phyloP scores from a whole-genome alignment of 139 green algal genomes.

The Marvania coccoides region DNA sequence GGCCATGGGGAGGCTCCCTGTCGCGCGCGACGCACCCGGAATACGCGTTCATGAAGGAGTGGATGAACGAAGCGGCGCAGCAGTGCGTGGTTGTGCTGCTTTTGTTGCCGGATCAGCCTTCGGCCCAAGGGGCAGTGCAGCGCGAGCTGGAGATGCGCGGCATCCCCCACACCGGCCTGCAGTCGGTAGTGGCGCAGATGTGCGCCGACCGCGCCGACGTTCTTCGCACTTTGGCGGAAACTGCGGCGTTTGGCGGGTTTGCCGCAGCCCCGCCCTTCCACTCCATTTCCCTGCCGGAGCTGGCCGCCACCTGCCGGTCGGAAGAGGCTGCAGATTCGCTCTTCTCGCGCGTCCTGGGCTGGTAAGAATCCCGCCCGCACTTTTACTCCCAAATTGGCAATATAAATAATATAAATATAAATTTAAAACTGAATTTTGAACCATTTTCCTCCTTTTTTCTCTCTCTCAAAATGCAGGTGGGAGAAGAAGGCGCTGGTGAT shows the following conservation, averaged over 20 bases:
- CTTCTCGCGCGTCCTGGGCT: slow-evolving; percentile 11
- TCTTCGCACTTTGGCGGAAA: neutral
- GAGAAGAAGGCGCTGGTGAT: neutral
- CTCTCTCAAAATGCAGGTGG: no score
- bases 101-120: neutral
- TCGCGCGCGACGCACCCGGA: neutral
- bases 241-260: neutral
- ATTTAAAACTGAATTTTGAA: no score
- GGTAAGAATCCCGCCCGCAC: neutral
- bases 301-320: slow-evolving; percentile 5
- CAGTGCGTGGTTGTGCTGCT: slow-evolving; percentile 13
- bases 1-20: neutral
- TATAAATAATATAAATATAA: no score
- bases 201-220: slow-evolving; percentile 9
- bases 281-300: slow-evolving; percentile 23
- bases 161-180: slow-evolving; percentile 12
- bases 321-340: slow-evolving; percentile 1
- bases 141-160: slow-evolving; percentile 12
- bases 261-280: neutral
- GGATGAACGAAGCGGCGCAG: neutral
- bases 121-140: slow-evolving; percentile 17
- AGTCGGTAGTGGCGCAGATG: slow-evolving; percentile 2
- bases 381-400: neutral
- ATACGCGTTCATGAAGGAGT: slow-evolving; percentile 13
- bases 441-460: neutral